These are phyloP conservation scores for Zygoascus bituminiphila DNA, from an alignment of 805 yeast genomes.

Conservation along the genomic window DNA sequence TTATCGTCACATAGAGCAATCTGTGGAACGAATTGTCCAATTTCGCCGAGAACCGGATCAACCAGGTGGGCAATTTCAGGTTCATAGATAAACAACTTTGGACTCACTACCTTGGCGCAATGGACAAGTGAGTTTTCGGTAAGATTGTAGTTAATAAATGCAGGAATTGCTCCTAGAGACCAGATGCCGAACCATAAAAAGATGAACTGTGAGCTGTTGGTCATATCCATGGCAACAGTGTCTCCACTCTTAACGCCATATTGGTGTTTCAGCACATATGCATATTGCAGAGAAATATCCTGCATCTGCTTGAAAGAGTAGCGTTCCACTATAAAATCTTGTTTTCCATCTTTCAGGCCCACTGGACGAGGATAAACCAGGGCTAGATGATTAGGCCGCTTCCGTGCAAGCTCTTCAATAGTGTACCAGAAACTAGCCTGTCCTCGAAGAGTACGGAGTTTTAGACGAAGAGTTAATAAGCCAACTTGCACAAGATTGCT, in stretches of 20 bases:
- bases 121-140: constrained; percentile 68
- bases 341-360: constrained; percentile 29
- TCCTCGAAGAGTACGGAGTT: constrained; percentile 31
- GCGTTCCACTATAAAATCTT: constrained; percentile 45
- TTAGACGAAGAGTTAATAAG: constrained; percentile 35
- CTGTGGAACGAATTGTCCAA: constrained; percentile 22
- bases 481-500: constrained; percentile 34
- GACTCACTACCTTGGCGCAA: constrained; percentile 62
- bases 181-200: constrained; percentile 79
- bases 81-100: constrained; percentile 63
- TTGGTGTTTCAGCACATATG: constrained; percentile 53
- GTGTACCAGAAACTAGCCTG: constrained; percentile 57
- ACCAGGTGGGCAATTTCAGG: constrained; percentile 54
- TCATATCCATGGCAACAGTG: constrained; percentile 64
- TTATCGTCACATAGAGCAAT: constrained; percentile 32
- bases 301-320: constrained; percentile 65
- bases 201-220: constrained; percentile 76
- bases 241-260: constrained; percentile 60
- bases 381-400: constrained; percentile 47
- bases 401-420: constrained; percentile 48
- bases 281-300: constrained; percentile 55
- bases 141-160: constrained; percentile 76
- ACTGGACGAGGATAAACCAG: constrained; percentile 48
- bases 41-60: constrained; percentile 28
- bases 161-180: constrained; percentile 87